Evolutionary conservation across 495 filamentous ascomycete genomes (phyloP), one percentile per base, ranked within the genome.

Genomic region (Friedmanniomyces simplex): DNA sequence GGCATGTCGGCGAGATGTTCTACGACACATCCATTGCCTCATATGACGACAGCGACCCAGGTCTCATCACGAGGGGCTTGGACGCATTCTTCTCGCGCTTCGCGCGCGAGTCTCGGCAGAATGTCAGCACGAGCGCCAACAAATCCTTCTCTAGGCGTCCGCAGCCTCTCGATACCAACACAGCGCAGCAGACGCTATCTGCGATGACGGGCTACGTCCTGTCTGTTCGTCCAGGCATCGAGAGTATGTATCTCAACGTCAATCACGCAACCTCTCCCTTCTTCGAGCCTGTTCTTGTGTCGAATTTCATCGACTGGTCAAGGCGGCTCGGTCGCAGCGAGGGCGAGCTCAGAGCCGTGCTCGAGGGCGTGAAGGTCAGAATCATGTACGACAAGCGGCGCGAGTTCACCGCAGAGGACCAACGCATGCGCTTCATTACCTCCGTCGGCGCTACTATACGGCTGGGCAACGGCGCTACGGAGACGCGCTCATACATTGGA

Each of bases 251-350:
- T 5, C n/a, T 61, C 11, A 56, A 52, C 46, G 41, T 57, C 53
- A 61, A 50, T 46, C 50, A 22, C 2, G 52, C 47, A 7, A 30
- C 20, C 11, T 56, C 58, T 1, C 58, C 58, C 10, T 60, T 60
- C 52, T 55, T 46, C 50, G 16, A 25, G 26, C 1, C 1, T 1
- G 12, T 54, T 21, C 24, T 24, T 14, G 39, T 53, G 16, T 22
- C 24, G 26, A 21, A 52, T 21, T 22, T 48, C 57, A 24, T 58
- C 36, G 22, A 2, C 12, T 20, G 22, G 3, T 2, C 25, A 18
- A 28, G 11, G 2, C 14, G 21, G 8, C 6, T 11, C 3, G 20
- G 22, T 8, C 32, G 20, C 21, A 10, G 8, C 10, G 20, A 14
- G 13, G 20, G 25, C 11, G 30, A 37, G 18, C 1, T 60, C 24